Base-by-base conservation (phyloP, 768 basidiomycete species). In the Lactifluus echinatus region DNA sequence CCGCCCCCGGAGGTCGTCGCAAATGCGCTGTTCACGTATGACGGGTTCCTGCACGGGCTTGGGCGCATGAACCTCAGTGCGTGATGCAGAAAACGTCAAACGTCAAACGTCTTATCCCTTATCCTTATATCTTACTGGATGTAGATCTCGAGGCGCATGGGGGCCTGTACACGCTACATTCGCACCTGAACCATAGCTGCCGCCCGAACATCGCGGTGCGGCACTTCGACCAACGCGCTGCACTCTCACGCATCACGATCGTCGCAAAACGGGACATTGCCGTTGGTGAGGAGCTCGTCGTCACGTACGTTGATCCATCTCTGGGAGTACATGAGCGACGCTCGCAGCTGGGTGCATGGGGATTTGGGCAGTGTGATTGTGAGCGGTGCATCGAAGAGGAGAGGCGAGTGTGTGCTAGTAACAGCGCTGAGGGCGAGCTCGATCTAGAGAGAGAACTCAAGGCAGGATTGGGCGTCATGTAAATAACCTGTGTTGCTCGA, bases 171-270 rank as follows among this genome's bases (percentile, higher is more conserved):
- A 79, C 78, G 21, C 77, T 93, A 4, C 91, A 94, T 67, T 86
- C 91, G 2, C 89, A 93, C 63, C 69, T 94, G 29, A 96, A 95
- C 69, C 93, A 96, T 68, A 79, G 79, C 7, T 96, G 93, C 69
- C 69, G 73, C 17, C 90, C 93, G 0, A 94, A 91, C 68, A 64
- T 84, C 47, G 87, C 89, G 17, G 83, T 88, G 15, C 82, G 86
- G 2, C 91, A 91, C 66, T 71, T 89, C 55, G 84, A 89, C 68
- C 78, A 76, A 61, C 81, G 80, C 49, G 81, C 75, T 2, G 78
- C 85, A 1, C 83, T 90, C 53, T 76, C 84, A 7, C 81, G 89
- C 36, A 87, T 95, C 66, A 83, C 87, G 0, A 67, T 91, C 24
- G 68, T 89, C n/a, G 86, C 92, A 4, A 80, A 77, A 54, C 68